These are phyloP conservation scores for Aspergillus fijiensis DNA, from an alignment of 2,329 filamentous ascomycete species.

Conservation along the genomic window DNA sequence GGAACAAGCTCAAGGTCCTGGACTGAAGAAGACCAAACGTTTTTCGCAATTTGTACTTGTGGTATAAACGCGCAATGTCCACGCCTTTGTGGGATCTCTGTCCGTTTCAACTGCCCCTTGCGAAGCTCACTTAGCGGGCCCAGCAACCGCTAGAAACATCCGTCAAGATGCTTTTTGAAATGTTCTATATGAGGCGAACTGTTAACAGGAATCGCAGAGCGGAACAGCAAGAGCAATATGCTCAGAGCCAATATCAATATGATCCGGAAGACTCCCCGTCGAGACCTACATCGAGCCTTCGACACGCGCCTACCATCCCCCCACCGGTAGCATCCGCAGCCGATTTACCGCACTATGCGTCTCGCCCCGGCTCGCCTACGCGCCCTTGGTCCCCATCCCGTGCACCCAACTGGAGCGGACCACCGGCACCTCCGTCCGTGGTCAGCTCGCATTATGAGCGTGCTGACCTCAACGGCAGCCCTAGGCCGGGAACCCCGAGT, in stretches of 20 bases:
- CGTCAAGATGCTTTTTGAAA: constrained; percentile 2
- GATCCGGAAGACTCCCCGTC: constrained; percentile 29
- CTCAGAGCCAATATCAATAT: constrained; percentile 14
- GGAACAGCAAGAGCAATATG: constrained; percentile 16
- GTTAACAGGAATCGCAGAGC: constrained; percentile 19
- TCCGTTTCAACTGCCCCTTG: neutral
- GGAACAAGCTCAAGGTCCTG: neutral
- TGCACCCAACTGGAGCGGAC: constrained; percentile 65
- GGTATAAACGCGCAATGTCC: neutral
- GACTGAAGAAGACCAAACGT: neutral
- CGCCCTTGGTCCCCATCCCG: constrained; percentile 57
- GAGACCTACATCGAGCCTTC: constrained; percentile 45
- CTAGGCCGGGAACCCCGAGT: constrained; percentile 85
- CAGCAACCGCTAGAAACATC: constrained; percentile 3
- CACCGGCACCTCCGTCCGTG: constrained; percentile 65
- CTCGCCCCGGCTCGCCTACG: constrained; percentile 42
- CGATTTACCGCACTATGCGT: constrained; percentile 40
- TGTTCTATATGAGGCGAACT: constrained; percentile 10
- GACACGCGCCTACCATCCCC: constrained; percentile 43
- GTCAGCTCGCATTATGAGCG: constrained; percentile 77
- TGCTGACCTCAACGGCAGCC: constrained; percentile 82
- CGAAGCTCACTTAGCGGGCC: neutral
- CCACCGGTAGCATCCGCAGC: constrained; percentile 36
- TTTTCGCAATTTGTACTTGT: neutral
- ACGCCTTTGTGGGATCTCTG: neutral